phyloP scores from a whole-genome alignment of 352 stramenopile genomes.

The Pythium brachiatum region DNA sequence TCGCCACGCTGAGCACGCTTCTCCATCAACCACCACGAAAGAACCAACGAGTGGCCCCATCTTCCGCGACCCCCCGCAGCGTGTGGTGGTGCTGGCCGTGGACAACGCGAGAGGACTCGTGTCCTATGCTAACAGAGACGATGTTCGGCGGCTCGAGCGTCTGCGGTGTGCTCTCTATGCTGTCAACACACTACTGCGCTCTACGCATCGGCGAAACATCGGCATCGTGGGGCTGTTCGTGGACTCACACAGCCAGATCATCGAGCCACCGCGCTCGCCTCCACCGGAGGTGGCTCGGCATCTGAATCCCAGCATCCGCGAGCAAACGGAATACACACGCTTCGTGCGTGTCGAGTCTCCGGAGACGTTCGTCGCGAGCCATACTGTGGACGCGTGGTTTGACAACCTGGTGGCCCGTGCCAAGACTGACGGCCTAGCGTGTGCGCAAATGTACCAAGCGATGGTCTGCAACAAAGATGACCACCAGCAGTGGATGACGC shows the following conservation, averaged over 20 bases:
- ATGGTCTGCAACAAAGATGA: not conserved
- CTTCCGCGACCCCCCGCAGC: not conserved
- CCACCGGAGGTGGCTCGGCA: not conserved
- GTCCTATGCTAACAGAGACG: not conserved
- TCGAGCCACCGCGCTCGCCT: not conserved
- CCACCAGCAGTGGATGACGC: not conserved
- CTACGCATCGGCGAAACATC: not conserved
- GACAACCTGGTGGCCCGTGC: not conserved
- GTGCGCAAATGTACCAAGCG: not conserved
- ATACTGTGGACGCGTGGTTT: not conserved
- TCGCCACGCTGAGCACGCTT: not conserved
- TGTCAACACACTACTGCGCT: not conserved
- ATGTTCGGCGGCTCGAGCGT: not conserved
- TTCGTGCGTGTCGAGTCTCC: not conserved
- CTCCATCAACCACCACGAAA: not conserved
- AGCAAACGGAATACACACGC: not conserved
- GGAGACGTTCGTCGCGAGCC: not conserved
- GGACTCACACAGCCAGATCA: not conserved
- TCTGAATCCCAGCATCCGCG: not conserved
- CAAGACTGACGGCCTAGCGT: not conserved
- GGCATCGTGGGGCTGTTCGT: not conserved
- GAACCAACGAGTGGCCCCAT: too few species aligned
- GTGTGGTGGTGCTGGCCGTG: not conserved
- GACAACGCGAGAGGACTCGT: not conserved
- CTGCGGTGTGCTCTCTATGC: not conserved